A percentile compares a stretch with the other conserved stretches of the same genome.
Conservation (phyloP, 192 early-diverging fungal species). For the Coemansia sp. region DNA sequence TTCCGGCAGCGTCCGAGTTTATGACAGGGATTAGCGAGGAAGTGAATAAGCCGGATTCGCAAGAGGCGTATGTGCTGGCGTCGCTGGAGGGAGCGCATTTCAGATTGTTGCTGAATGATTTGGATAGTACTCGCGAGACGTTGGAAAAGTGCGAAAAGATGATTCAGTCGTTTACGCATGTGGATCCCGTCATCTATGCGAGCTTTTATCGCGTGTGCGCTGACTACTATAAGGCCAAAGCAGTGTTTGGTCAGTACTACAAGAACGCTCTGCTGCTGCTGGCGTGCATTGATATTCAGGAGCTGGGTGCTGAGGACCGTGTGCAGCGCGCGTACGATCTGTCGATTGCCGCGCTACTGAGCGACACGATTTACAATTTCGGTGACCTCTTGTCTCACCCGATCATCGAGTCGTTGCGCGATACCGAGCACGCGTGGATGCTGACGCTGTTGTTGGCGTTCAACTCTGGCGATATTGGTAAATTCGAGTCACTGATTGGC, state of each 20-base stretch:
- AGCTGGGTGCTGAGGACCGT: constrained; percentile 74
- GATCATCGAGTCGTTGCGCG: constrained; percentile 53
- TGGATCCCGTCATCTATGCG: constrained; percentile 90
- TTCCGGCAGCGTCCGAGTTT: constrained; percentile 73
- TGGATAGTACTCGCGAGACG: constrained; percentile 80
- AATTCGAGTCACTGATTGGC: constrained; percentile 78
- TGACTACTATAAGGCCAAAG: constrained; percentile 97
- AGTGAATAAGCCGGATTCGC: constrained; percentile 68
- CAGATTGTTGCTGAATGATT: constrained; percentile 74
- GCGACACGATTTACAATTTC: constrained; percentile 99
- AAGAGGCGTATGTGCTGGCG: constrained; percentile 87
- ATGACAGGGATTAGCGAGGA: constrained; percentile 70
- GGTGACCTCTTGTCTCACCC: constrained; percentile 84
- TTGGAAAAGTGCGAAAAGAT: constrained; percentile 89
- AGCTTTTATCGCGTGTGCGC: constrained; percentile 95
- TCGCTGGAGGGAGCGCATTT: constrained; percentile 87
- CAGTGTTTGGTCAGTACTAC: constrained; percentile 92
- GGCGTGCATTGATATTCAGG: constrained; percentile 88
- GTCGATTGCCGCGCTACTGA: constrained; percentile 86
- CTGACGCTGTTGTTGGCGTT: constrained; percentile 84
- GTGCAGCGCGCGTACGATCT: constrained; percentile 92
- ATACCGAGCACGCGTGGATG: constrained; percentile 87
- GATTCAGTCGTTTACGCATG: constrained; percentile 53
- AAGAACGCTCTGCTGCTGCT: constrained; percentile 93
- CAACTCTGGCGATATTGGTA: constrained; percentile 93